These are phyloP conservation scores for Colletotrichum australisinense DNA, from an alignment of 2,329 filamentous ascomycete genomes.

Conservation along the genomic window DNA sequence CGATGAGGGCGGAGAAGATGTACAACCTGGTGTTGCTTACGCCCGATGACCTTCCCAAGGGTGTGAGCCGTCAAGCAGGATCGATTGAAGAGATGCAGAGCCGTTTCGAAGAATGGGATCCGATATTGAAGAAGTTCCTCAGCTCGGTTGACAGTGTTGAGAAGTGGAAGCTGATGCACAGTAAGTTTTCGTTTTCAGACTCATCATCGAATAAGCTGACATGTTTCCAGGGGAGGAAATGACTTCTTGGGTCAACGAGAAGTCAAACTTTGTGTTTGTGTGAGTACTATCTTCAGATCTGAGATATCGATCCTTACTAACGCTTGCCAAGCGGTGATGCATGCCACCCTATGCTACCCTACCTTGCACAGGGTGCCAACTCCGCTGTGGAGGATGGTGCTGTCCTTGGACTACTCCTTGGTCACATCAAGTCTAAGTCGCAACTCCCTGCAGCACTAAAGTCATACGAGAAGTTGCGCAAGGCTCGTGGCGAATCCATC, in stretches of 20 bases:
- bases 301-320: conserved; percentile 37
- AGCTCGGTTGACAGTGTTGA: conserved; percentile 67
- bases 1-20: conserved; percentile 66
- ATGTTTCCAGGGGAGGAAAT: conserved; percentile 55
- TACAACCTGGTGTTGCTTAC: conserved; percentile 75
- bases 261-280: conserved; percentile 62
- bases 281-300: conserved; percentile 39
- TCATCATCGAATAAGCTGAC: neutral
- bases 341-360: conserved; percentile 73
- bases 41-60: conserved; percentile 70
- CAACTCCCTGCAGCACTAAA: conserved; percentile 57
- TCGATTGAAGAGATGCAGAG: conserved; percentile 70
- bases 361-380: conserved; percentile 75
- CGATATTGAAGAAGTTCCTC: conserved; percentile 57
- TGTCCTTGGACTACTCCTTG: conserved; percentile 69
- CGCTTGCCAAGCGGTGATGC: conserved; percentile 60
- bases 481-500: conserved; percentile 63
- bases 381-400: conserved; percentile 76
- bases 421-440: conserved; percentile 57
- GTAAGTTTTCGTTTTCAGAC: conserved; percentile 42
- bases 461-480: conserved; percentile 60
- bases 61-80: conserved; percentile 62
- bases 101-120: conserved; percentile 74
- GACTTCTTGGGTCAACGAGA: conserved; percentile 64
- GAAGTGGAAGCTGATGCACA: conserved; percentile 76